Evolutionary conservation across 108 stramenopile species (phyloP).

Genomic region (Cyclotella kingstonii): DNA sequence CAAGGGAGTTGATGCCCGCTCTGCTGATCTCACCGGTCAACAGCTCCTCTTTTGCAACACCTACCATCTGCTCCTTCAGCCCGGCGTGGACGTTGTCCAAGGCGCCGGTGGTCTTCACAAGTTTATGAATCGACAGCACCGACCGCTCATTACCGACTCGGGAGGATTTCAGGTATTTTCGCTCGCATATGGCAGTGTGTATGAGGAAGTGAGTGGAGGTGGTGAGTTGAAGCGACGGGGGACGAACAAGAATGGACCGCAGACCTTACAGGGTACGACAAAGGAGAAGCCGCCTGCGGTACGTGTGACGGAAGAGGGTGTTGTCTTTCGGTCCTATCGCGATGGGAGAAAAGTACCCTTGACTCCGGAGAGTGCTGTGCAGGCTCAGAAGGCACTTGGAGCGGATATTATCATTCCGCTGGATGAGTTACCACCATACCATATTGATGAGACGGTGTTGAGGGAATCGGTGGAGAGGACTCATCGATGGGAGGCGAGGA

Average conservation of each 20-base stretch:
- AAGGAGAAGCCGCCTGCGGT: no score
- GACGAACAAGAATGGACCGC: neutral
- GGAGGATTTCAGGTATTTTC: constrained; percentile 95
- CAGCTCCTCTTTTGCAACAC: constrained; percentile 93
- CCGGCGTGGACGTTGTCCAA: constrained; percentile 79
- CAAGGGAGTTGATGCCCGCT: constrained; percentile 78
- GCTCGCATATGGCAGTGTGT: constrained; percentile 79
- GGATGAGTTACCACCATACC: constrained; percentile 91
- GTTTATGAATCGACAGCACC: constrained; percentile 67
- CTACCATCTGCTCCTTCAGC: constrained; percentile 91
- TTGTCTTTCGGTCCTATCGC: constrained; percentile 80
- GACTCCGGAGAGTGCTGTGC: constrained; percentile 89
- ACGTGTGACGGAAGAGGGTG: constrained; percentile 90
- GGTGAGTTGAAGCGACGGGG: constrained; percentile 80
- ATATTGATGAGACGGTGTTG: constrained; percentile 65
- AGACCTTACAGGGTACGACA: no score
- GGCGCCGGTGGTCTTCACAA: constrained; percentile 91
- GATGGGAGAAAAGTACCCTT: constrained; percentile 83
- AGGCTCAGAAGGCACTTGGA: constrained; percentile 87
- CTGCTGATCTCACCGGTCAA: constrained; percentile 70
- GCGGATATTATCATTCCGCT: constrained; percentile 95
- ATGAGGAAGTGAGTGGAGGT: constrained; percentile 72
- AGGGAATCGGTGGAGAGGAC: constrained; percentile 74
- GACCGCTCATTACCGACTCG: constrained; percentile 89
- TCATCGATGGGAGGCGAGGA: constrained; percentile 93